These are phyloP conservation scores for Pleurotus platypus DNA, from an alignment of 768 basidiomycete genomes.

Conservation along the genomic window DNA sequence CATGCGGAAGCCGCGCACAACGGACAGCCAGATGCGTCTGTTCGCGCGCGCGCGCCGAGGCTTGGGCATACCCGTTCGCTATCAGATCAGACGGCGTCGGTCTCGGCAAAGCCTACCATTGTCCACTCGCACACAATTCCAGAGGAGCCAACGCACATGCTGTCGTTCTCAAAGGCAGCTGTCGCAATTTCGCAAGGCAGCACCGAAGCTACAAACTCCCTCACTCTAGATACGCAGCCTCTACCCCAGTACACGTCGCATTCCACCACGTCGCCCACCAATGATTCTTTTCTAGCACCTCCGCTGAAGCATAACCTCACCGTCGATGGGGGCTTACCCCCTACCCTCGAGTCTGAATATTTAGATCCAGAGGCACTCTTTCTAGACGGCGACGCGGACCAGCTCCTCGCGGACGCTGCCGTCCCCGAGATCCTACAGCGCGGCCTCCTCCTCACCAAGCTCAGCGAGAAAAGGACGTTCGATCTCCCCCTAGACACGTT, in stretches of 20 bases:
- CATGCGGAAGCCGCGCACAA: too few relatives aligned
- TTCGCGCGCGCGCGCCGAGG: not conserved
- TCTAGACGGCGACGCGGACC: not conserved
- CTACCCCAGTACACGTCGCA: not conserved
- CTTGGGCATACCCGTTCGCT: not conserved
- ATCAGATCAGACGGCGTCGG: not conserved
- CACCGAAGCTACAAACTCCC: not conserved
- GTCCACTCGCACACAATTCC: not conserved
- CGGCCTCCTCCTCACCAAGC: constrained; percentile 2
- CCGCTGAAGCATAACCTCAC: not conserved
- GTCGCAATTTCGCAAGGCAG: not conserved
- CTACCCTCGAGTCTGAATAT: too few relatives aligned
- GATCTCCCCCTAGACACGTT: not conserved
- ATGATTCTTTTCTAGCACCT: not conserved
- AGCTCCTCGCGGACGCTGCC: constrained; percentile 1
- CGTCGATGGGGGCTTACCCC: not conserved
- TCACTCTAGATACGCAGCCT: not conserved
- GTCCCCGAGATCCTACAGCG: not conserved
- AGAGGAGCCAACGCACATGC: constrained; percentile 4
- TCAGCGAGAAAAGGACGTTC: constrained; percentile 4
- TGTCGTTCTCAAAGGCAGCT: constrained; percentile 1
- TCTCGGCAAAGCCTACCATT: not conserved
- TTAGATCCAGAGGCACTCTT: not conserved
- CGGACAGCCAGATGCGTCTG: too few relatives aligned
- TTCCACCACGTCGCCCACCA: not conserved